These are phyloP conservation scores for Aspergillus glaucus DNA, from an alignment of 2,329 filamentous ascomycete species.

Conservation along the genomic window DNA sequence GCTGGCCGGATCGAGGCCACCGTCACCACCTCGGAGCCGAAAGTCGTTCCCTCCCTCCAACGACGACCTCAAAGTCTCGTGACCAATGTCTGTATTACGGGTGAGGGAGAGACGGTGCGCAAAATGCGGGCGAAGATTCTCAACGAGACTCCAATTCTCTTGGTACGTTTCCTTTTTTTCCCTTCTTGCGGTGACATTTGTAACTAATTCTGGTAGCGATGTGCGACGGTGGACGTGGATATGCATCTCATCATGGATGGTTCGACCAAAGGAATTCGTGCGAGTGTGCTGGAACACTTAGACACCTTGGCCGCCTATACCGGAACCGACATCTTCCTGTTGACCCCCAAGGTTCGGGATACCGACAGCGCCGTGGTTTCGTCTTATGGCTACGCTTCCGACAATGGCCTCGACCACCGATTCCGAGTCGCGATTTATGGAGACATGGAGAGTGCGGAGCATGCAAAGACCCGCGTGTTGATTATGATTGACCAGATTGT, in stretches of 20 bases:
- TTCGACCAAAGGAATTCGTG: constrained; percentile 59
- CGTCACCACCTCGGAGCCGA: constrained; percentile 76
- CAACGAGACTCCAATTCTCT: constrained; percentile 83
- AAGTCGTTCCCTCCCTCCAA: constrained; percentile 49
- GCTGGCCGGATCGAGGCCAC: constrained; percentile 72
- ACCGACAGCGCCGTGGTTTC: constrained; percentile 69
- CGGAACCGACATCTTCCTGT: constrained; percentile 91
- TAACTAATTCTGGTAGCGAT: constrained; percentile 56
- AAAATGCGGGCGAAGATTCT: constrained; percentile 84
- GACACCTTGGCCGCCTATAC: constrained; percentile 82
- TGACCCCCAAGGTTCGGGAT: constrained; percentile 78
- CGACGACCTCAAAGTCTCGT: constrained; percentile 53
- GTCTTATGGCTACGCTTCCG: constrained; percentile 68
- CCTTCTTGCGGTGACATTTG: constrained; percentile 9
- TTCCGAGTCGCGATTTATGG: constrained; percentile 92
- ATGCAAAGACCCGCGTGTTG: constrained; percentile 90
- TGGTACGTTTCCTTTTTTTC: constrained; percentile 57
- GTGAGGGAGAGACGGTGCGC: constrained; percentile 78
- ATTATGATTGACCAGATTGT: constrained; percentile 97
- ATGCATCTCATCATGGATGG: constrained; percentile 82
- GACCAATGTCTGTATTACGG: constrained; percentile 87
- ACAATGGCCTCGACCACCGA: constrained; percentile 77
- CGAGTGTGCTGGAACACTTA: constrained; percentile 73
- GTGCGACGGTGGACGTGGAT: constrained; percentile 88
- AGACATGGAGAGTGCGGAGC: constrained; percentile 89